Percentiles rank a stretch among this genome's conserved stretches.
Conservation (phyloP, 1,284 basidiomycete species). For the Trichosporon ovoides region DNA sequence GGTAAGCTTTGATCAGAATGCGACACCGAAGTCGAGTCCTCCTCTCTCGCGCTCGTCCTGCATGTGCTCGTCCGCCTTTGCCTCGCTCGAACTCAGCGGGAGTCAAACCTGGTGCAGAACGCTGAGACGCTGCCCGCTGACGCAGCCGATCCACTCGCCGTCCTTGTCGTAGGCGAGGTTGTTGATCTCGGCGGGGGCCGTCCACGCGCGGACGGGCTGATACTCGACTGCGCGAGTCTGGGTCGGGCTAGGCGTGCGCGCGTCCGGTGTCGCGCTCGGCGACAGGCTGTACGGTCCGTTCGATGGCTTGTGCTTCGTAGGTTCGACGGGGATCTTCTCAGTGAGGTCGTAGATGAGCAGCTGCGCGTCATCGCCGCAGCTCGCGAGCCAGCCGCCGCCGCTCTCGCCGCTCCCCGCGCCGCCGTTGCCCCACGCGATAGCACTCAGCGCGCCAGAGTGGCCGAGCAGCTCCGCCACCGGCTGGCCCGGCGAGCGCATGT, state of each 20-base stretch:
- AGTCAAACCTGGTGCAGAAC: constrained; percentile 60
- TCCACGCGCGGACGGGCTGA: constrained; percentile 78
- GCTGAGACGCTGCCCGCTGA: constrained; percentile 75
- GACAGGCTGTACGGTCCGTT: constrained; percentile 36
- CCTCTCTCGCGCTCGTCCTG: neutral
- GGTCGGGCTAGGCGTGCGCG: constrained; percentile 56
- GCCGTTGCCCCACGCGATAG: constrained; percentile 74
- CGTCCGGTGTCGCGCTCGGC: constrained; percentile 54
- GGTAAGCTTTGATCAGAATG: neutral
- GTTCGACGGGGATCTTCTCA: constrained; percentile 31
- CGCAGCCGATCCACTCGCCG: constrained; percentile 87
- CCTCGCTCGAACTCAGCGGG: neutral
- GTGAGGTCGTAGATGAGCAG: constrained; percentile 79
- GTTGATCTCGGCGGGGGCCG: constrained; percentile 70
- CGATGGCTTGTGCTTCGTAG: neutral
- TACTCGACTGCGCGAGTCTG: constrained; percentile 48
- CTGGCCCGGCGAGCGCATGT: constrained; percentile 88
- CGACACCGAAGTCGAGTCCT: neutral
- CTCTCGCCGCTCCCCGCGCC: constrained; percentile 42
- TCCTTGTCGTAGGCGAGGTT: constrained; percentile 67
- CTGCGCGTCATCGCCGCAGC: constrained; percentile 85
- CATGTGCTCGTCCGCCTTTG: neutral
- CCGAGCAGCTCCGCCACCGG: constrained; percentile 84
- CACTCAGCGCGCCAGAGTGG: constrained; percentile 66
- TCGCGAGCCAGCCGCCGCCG: constrained; percentile 73